Percentiles rank a stretch among this genome's conserved stretches.
phyloP scores from a whole-genome alignment of 1,139 yeast genomes.

The Blastobotrys malaysiensis region DNA sequence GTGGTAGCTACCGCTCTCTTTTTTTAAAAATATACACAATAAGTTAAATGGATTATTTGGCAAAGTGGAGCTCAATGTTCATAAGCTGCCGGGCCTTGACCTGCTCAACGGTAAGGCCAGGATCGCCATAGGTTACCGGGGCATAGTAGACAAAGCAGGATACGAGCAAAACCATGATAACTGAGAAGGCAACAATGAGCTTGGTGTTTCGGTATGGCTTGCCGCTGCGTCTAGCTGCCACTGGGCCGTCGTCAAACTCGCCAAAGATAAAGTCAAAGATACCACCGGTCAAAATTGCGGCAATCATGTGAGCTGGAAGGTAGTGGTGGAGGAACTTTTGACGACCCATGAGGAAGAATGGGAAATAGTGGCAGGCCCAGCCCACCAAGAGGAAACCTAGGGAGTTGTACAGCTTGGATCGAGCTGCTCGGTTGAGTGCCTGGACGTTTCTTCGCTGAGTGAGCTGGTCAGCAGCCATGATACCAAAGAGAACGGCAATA shows the following conservation, averaged over 20 bases:
- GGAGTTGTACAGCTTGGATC: conserved; percentile 73
- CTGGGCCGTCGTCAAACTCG: conserved; percentile 36
- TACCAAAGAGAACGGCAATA: conserved; percentile 59
- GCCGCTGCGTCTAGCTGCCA: conserved; percentile 18
- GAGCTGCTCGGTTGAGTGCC: conserved; percentile 55
- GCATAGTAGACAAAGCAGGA: conserved; percentile 69
- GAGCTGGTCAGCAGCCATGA: conserved; percentile 66
- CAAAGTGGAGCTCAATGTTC: conserved; percentile 74
- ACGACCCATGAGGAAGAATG: conserved; percentile 76
- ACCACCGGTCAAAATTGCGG: conserved; percentile 78
- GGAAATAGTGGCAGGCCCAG: conserved; percentile 89
- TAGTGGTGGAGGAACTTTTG: conserved; percentile 96
- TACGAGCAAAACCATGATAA: conserved; percentile 45
- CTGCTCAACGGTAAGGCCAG: conserved; percentile 55
- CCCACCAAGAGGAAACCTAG: conserved; percentile 81
- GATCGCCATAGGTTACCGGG: conserved; percentile 83
- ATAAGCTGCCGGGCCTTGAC: conserved; percentile 75
- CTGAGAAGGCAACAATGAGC: conserved; percentile 36
- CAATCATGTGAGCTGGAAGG: conserved; percentile 90
- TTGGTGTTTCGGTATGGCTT: conserved; percentile 17
- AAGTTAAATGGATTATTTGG: conserved; percentile 44
- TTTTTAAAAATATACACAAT: neutral
- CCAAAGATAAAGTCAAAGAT: conserved; percentile 74
- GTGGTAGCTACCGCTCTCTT: too few relatives aligned
- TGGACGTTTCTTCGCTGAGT: conserved; percentile 65